Base-by-base conservation (phyloP, 306 rosid species). In the Dicorynia guianensis region DNA sequence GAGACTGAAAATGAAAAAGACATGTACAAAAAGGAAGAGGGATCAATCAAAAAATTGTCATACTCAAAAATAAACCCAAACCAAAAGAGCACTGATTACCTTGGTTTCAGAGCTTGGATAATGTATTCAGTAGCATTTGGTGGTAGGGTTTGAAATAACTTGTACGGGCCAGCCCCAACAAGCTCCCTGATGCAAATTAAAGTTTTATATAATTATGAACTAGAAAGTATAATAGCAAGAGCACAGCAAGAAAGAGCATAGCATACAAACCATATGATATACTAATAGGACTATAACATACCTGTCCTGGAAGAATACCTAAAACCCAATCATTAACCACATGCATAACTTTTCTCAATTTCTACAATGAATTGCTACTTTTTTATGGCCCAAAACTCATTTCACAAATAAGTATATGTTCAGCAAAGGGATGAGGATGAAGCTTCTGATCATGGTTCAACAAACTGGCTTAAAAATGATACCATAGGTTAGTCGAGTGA, bases 31-130 rank as follows among this genome's bases (percentile, higher is more conserved):
- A 56, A 47, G 12, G 69, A 39, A 75, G 62, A 39, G 15, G 47
- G 15, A 75, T 48, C 25, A 62, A 34, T 59, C 18, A 66, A 40
- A 50, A 75, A 75, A 36, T 71, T 11, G 50, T 63, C 67, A 44
- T 66, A 67, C 8, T 46, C 62, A 36, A 15, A 50, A 56, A 36
- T 34, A 43, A 30, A 55, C 17, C 74, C 48, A 52, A 34, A 61
- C 63, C 25, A 74, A 63, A 64, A 42, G 59, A 67, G 62, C 53
- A 25, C 25, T 30, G 67, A 74, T 80, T 76, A 90, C 96, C 96
- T 90, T 63, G 96, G 96, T 75, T 82, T 87, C 55, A 90, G 86
- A 70, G 92, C 90, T 72, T 87, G 90, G 53, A 86, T 83, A 76
- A 90, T 85, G 66, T 90, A 90, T 48, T 87, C 84, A 25, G 92